Evolutionary conservation across 192 early-diverging fungal species (phyloP).

Genomic region (Coemansia sp.): DNA sequence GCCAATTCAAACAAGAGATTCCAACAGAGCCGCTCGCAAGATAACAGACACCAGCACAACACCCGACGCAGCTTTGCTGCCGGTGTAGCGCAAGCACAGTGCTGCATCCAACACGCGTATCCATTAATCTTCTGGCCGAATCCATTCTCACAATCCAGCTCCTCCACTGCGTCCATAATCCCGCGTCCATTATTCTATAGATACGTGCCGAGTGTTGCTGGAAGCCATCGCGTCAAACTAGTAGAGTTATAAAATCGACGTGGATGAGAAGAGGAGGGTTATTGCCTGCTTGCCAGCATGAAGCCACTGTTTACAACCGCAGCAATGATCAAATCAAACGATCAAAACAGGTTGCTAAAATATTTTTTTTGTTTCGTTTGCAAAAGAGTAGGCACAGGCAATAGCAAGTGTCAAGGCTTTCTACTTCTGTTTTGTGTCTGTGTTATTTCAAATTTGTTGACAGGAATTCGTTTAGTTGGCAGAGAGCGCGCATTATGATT

Average conservation of each 20-base stretch:
- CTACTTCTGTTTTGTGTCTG: background rate
- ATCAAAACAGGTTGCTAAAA: background rate
- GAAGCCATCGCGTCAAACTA: slow-evolving; percentile 37
- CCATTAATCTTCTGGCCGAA: slow-evolving; percentile 13
- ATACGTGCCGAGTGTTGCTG: slow-evolving; percentile 50
- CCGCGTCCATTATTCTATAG: background rate
- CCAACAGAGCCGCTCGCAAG: background rate
- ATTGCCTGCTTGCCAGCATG: background rate
- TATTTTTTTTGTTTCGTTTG: slow-evolving; percentile 1
- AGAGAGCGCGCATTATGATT: slow-evolving; percentile 19
- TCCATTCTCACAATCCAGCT: slow-evolving; percentile 19
- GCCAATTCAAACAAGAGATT: background rate
- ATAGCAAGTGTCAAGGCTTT: background rate
- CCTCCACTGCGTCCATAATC: background rate
- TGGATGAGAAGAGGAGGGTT: slow-evolving; percentile 22
- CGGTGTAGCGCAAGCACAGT: background rate
- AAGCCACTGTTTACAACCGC: background rate
- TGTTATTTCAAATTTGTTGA: background rate
- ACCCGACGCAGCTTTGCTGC: background rate
- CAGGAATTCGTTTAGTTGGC: background rate
- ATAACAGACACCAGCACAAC: background rate
- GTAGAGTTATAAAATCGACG: slow-evolving; percentile 30
- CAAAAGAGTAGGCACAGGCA: background rate
- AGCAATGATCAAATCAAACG: background rate
- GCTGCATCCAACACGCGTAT: slow-evolving; percentile 18